These are phyloP conservation scores for Vigna angularis DNA, from an alignment of 306 rosid genomes.

Conservation along the genomic window DNA sequence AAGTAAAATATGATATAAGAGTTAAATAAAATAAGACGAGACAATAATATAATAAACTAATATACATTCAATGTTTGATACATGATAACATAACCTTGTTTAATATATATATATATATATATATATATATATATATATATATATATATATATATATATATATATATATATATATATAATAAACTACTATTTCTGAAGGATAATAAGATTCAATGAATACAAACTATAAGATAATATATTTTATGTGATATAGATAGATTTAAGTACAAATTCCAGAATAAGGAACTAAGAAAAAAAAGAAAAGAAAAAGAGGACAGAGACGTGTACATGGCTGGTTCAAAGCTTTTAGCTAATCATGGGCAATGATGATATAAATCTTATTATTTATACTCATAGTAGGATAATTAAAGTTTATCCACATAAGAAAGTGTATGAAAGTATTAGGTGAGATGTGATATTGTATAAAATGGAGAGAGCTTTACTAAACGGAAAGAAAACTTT, in stretches of 20 bases:
- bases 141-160: no score
- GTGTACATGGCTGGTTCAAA: not conserved
- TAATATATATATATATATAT: no score
- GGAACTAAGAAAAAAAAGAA: not conserved
- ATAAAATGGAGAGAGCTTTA: not conserved
- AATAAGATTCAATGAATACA: no score
- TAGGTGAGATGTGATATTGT: not conserved
- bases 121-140: no score
- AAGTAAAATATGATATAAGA: no score
- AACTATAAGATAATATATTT: no score
- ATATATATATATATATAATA: no score
- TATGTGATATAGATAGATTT: not conserved
- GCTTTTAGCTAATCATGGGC: not conserved
- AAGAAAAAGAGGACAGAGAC: not conserved
- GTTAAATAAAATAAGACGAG: no score
- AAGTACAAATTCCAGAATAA: not conserved
- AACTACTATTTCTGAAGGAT: no score
- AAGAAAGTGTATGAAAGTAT: constrained; percentile 11
- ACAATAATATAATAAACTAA: no score
- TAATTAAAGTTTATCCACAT: not conserved
- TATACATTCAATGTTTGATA: no score
- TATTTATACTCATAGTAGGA: not conserved
- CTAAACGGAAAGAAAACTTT: not conserved
- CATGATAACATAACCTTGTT: no score
- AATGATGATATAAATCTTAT: not conserved